A percentile compares a stretch with the other conserved stretches of the same genome.
Conservation (phyloP, 2,329 filamentous ascomycete genomes). For the Ceratocystis papillata region DNA sequence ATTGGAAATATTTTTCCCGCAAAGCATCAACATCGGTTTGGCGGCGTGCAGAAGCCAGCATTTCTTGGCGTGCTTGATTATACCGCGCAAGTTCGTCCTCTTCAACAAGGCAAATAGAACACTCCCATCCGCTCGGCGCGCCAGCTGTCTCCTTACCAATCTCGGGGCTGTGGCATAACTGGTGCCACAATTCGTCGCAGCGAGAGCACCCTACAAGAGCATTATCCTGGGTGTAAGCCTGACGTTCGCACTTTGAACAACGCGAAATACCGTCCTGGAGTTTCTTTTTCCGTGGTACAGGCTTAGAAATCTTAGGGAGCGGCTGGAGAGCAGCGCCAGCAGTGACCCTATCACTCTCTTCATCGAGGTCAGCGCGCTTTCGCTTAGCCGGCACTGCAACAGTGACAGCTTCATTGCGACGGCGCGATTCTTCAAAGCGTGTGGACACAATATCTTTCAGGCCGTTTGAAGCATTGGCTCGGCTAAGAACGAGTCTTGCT, state of each 20-base stretch:
- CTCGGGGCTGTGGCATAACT: constrained; percentile 27
- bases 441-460: constrained; percentile 17
- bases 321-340: constrained; percentile 12
- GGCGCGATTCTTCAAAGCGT: constrained; percentile 20
- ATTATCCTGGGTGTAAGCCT: constrained; percentile 25
- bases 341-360: not conserved
- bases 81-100: constrained; percentile 25
- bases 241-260: constrained; percentile 27
- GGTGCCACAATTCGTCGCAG: constrained; percentile 28
- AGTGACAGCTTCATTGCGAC: constrained; percentile 17
- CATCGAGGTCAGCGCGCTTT: constrained; percentile 12
- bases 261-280: constrained; percentile 19
- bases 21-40: constrained; percentile 30
- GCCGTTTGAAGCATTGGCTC: constrained; percentile 2
- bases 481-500: constrained; percentile 1
- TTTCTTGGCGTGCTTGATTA: constrained; percentile 24
- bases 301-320: constrained; percentile 19
- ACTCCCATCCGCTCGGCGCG: constrained; percentile 25
- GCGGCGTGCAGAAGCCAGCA: constrained; percentile 23
- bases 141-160: constrained; percentile 23
- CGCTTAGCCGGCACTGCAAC: constrained; percentile 19
- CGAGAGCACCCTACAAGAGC: constrained; percentile 26
- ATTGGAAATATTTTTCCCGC: constrained; percentile 31
- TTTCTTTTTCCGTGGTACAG: constrained; percentile 21
- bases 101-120: constrained; percentile 25